Base-by-base conservation (phyloP, 805 yeast species). In the Wickerhamiella siamensis region DNA sequence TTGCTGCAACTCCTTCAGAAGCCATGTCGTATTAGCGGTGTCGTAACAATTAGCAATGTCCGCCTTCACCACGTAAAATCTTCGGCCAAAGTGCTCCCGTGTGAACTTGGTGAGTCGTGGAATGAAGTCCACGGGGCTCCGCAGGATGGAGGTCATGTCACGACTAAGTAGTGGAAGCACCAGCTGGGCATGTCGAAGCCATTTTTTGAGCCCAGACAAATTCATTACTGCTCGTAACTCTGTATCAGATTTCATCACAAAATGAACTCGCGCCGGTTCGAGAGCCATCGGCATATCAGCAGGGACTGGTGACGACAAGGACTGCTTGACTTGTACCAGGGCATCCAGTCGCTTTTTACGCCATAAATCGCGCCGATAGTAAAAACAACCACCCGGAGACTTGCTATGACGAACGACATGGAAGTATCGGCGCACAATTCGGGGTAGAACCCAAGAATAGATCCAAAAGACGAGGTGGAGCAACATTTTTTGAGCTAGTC, bases 1-100 rank as follows among this genome's bases (percentile, higher is more conserved):
- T 8, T 16, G 18, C n/a, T 29, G 33, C 20, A 42, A 41, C 1
- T 43, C 39, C 19, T 24, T 38, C 37, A 42, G 38, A 4, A 48
- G 37, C 16, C 39, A 47, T 1, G 33, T 42, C 3, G 47, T 36
- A 15, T 63, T 52, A 14, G 86, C 62, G 2, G 75, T 71, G 52
- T 88, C 96, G 56, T 75, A 87, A 43, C 95, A 84, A 3, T 77
- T 69, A 42, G 67, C 69, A 47, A 82, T 74, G 56, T 87, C 97
- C 57, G 83, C 80, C 49, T 81, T 83, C 20, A 80, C 63, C 14
- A 71, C 71, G 51, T 64, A 71, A 0, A 77, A 47, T 17, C 39
- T 38, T 39, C 0, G 74, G 74, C 3, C 43, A 42, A 3, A 5
- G 0, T 66, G 47, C 0, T 26, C 22, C 2, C 40, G 35, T 41